These are phyloP conservation scores for Rhodotorula sp. DNA, from an alignment of 1,284 basidiomycete species.

Conservation along the genomic window DNA sequence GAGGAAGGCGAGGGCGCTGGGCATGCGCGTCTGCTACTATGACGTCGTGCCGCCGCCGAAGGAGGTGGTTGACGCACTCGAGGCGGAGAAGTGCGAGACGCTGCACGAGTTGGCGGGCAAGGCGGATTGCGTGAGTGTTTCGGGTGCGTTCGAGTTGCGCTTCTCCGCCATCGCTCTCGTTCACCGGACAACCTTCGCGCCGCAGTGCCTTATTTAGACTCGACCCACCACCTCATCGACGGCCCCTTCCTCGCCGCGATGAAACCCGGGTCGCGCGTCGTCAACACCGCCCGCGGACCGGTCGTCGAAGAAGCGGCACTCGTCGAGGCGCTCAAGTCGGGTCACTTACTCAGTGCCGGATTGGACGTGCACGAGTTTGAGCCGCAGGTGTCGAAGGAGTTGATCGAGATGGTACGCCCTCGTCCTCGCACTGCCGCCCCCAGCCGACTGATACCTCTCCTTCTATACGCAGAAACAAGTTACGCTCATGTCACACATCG, in stretches of 20 bases:
- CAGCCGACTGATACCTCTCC: not conserved
- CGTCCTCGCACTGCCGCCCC: not conserved
- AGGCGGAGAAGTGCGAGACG: not conserved
- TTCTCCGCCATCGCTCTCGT: not conserved
- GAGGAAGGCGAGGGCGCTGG: constrained; percentile 2
- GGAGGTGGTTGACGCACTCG: not conserved
- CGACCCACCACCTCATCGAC: constrained; percentile 11
- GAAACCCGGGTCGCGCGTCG: constrained; percentile 2
- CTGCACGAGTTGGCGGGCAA: constrained; percentile 1
- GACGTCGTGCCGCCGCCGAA: constrained; percentile 1
- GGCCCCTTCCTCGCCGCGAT: not conserved
- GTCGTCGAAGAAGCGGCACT: constrained; percentile 7
- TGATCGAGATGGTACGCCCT: constrained; percentile 5
- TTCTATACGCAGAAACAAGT: constrained; percentile 1
- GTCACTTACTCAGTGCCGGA: constrained; percentile 1
- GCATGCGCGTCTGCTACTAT: constrained; percentile 6
- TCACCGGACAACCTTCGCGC: too few relatives aligned
- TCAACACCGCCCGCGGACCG: constrained; percentile 15
- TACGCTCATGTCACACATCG: constrained; percentile 10
- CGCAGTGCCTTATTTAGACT: constrained; percentile 8
- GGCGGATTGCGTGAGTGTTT: constrained; percentile 11
- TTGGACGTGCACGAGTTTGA: constrained; percentile 14
- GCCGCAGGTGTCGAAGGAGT: constrained; percentile 8
- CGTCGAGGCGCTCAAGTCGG: constrained; percentile 7
- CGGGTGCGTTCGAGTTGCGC: not conserved